Evolutionary conservation across 176 grass and related monocot species (phyloP).

Genomic region (Avena eriantha): DNA sequence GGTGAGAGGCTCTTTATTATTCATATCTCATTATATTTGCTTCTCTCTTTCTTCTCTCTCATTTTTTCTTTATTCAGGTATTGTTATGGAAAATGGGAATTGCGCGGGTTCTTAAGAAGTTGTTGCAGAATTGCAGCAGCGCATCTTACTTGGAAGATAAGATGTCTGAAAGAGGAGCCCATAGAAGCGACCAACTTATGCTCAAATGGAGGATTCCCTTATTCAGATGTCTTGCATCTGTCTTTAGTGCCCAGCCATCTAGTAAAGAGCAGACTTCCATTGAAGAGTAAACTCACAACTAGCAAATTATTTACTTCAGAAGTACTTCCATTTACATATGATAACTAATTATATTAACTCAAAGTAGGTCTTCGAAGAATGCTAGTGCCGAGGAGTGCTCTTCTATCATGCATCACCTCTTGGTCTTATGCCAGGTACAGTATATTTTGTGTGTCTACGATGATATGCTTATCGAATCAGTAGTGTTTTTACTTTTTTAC

Average conservation of each 20-base stretch:
- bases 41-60: slow-evolving; percentile 40
- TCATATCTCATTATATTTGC: slow-evolving; percentile 1
- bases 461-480: slow-evolving; percentile 16
- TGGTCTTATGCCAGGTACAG: slow-evolving; percentile 77
- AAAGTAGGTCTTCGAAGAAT: slow-evolving; percentile 64
- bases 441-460: slow-evolving; percentile 35
- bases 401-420: slow-evolving; percentile 67
- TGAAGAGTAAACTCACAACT: slow-evolving; percentile 59
- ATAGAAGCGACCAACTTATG: slow-evolving; percentile 45
- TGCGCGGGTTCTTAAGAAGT: slow-evolving; percentile 61
- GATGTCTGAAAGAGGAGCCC: slow-evolving; percentile 42
- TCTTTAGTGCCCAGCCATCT: slow-evolving; percentile 59
- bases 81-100: slow-evolving; percentile 77
- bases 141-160: slow-evolving; percentile 47
- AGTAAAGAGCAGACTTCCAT: slow-evolving; percentile 44
- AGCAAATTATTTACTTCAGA: slow-evolving; percentile 31
- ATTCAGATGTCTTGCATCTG: slow-evolving; percentile 68
- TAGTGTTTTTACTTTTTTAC: not conserved
- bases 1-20: slow-evolving; percentile 52
- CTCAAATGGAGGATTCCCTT: slow-evolving; percentile 75
- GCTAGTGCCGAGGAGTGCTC: slow-evolving; percentile 61
- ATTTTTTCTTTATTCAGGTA: slow-evolving; percentile 57
- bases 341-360: slow-evolving; percentile 41
- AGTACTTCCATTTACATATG: slow-evolving; percentile 44
- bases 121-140: slow-evolving; percentile 61